phyloP scores from a whole-genome alignment of 108 stramenopile species.

The Skeletonema grethae region DNA sequence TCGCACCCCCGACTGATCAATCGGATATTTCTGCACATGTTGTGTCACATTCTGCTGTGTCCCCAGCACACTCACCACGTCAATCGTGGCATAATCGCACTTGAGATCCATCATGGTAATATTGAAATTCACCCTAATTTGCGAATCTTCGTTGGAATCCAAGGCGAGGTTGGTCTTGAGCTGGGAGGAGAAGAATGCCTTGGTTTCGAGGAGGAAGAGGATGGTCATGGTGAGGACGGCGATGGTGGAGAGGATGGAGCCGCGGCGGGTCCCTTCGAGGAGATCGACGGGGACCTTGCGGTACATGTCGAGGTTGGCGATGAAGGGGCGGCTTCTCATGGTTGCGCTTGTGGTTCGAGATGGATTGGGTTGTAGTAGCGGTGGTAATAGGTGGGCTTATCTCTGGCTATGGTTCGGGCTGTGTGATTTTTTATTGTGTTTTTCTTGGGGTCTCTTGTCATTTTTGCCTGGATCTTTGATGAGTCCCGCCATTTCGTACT shows the following conservation, averaged over 20 bases:
- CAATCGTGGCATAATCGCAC: constrained; percentile 89
- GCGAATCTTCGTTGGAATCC: constrained; percentile 67
- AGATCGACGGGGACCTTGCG: constrained; percentile 84
- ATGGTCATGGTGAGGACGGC: constrained; percentile 66
- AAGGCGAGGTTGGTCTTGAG: constrained; percentile 73
- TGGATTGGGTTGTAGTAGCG: not conserved
- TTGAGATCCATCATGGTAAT: constrained; percentile 91
- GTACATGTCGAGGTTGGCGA: constrained; percentile 84
- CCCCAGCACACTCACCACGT: constrained; percentile 83
- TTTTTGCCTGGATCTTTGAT: too few species aligned
- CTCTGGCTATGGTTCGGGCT: too few species aligned
- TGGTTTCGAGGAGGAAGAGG: constrained; percentile 87
- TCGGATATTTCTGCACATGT: constrained; percentile 92
- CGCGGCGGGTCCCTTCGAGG: constrained; percentile 77
- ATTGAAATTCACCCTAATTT: constrained; percentile 89
- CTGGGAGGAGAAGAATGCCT: constrained; percentile 69
- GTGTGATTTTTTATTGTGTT: too few species aligned
- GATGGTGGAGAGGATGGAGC: constrained; percentile 65
- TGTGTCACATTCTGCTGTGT: constrained; percentile 95
- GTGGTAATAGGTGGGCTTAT: not conserved
- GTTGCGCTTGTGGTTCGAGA: not conserved
- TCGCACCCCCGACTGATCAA: constrained; percentile 88
- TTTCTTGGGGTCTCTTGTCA: too few species aligned
- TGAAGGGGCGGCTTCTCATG: constrained; percentile 23
- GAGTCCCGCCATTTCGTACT: too few species aligned